Conservation (phyloP, 2,329 filamentous ascomycete species). For the Aspergillus sp. region DNA sequence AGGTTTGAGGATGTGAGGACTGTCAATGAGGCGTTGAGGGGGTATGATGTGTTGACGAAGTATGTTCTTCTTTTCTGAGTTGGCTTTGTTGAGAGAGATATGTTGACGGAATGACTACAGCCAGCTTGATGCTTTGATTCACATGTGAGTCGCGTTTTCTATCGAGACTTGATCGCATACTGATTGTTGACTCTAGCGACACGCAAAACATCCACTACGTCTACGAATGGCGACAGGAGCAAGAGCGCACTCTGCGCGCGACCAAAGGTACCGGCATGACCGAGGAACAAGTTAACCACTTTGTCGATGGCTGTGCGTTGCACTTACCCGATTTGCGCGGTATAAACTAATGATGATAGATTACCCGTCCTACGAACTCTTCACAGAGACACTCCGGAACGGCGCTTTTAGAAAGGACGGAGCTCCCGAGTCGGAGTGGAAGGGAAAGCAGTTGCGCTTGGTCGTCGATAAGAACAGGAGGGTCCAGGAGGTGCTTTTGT, state of each 20-base stretch:
- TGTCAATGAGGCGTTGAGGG: constrained; percentile 52
- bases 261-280: constrained; percentile 71
- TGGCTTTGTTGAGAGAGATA: not conserved
- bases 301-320: constrained; percentile 59
- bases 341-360: constrained; percentile 31
- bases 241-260: constrained; percentile 64
- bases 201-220: constrained; percentile 68
- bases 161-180: not conserved
- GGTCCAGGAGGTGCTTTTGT: constrained; percentile 50
- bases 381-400: constrained; percentile 51
- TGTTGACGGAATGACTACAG: constrained; percentile 13
- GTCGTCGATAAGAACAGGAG: constrained; percentile 55
- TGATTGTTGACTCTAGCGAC: constrained; percentile 41
- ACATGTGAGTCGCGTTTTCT: constrained; percentile 43
- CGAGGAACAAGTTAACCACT: constrained; percentile 67
- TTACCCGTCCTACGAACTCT: constrained; percentile 67
- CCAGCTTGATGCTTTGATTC: constrained; percentile 57
- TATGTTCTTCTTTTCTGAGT: constrained; percentile 18
- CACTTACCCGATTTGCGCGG: not conserved
- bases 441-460: constrained; percentile 54
- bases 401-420: constrained; percentile 46
- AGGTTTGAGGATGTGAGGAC: constrained; percentile 50
- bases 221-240: constrained; percentile 76
- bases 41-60: constrained; percentile 55
- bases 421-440: constrained; percentile 27